Percentiles rank a stretch among this genome's conserved stretches.
phyloP scores from a whole-genome alignment of 2,329 filamentous ascomycete genomes.

The Diatrype stigma region DNA sequence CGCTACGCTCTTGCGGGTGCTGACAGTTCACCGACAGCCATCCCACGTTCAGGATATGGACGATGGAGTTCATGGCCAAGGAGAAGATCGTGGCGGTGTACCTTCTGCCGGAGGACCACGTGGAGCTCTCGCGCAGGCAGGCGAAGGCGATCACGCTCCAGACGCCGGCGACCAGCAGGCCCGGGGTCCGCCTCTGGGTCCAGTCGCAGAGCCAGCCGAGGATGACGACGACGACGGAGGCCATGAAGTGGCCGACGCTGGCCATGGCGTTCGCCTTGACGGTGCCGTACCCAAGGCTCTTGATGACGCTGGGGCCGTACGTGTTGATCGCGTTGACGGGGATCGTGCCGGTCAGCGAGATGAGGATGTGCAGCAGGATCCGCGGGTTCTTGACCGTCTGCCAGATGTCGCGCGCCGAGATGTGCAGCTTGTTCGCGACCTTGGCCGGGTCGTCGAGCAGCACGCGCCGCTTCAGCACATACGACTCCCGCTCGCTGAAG shows the following conservation, averaged over 20 bases:
- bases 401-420: slow-evolving; percentile 31
- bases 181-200: slow-evolving; percentile 29
- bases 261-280: slow-evolving; percentile 24
- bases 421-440: slow-evolving; percentile 29
- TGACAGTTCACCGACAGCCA: slow-evolving; percentile 26
- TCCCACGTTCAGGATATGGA: slow-evolving; percentile 28
- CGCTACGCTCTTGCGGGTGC: slow-evolving; percentile 22
- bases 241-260: slow-evolving; percentile 17
- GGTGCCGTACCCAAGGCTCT: slow-evolving; percentile 22
- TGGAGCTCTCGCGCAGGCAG: slow-evolving; percentile 25
- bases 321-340: slow-evolving; percentile 21
- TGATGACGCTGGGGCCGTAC: slow-evolving; percentile 26
- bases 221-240: slow-evolving; percentile 10
- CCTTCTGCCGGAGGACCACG: slow-evolving; percentile 14
- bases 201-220: slow-evolving; percentile 22
- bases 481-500: slow-evolving; percentile 37
- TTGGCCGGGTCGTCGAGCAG: slow-evolving; percentile 40
- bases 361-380: slow-evolving; percentile 23
- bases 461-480: slow-evolving; percentile 37
- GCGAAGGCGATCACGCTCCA: slow-evolving; percentile 35
- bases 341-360: slow-evolving; percentile 17
- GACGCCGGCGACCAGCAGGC: slow-evolving; percentile 28
- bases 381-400: slow-evolving; percentile 26
- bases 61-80: slow-evolving; percentile 23
- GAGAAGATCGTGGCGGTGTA: slow-evolving; percentile 23